phyloP scores from a whole-genome alignment of 345 rosid species.

The Linum usitatissimum region DNA sequence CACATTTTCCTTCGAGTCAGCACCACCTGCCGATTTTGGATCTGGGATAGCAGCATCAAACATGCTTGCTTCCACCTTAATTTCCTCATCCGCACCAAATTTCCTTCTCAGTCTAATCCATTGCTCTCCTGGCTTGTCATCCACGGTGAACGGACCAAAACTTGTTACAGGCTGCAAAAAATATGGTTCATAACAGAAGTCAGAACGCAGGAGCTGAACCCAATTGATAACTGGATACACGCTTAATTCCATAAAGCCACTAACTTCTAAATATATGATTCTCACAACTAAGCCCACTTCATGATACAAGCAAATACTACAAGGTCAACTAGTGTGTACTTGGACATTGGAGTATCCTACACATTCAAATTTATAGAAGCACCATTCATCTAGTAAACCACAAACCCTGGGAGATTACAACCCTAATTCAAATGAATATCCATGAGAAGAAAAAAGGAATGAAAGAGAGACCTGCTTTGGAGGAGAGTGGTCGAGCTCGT shows the following conservation, averaged over 20 bases:
- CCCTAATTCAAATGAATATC: neutral
- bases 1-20: constrained; percentile 22
- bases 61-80: constrained; percentile 77
- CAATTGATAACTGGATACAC: neutral
- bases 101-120: constrained; percentile 64
- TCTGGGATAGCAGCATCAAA: constrained; percentile 57
- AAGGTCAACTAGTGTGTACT: too few relatives aligned
- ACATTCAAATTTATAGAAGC: too few relatives aligned
- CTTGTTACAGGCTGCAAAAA: constrained; percentile 36
- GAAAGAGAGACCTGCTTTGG: constrained; percentile 24
- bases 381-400: too few relatives aligned
- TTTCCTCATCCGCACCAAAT: constrained; percentile 53
- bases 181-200: neutral
- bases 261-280: neutral
- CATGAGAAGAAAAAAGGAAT: neutral
- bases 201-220: neutral
- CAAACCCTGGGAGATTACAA: neutral
- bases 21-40: constrained; percentile 25
- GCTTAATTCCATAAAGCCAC: neutral
- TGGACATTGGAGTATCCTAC: too few relatives aligned
- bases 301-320: too few relatives aligned
- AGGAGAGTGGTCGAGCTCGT: constrained; percentile 49
- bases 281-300: too few relatives aligned
- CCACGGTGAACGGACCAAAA: constrained; percentile 43
- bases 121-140: constrained; percentile 71